Evolutionary conservation across 495 filamentous ascomycete genomes (phyloP).

Genomic region (Parathielavia hyrcaniae): DNA sequence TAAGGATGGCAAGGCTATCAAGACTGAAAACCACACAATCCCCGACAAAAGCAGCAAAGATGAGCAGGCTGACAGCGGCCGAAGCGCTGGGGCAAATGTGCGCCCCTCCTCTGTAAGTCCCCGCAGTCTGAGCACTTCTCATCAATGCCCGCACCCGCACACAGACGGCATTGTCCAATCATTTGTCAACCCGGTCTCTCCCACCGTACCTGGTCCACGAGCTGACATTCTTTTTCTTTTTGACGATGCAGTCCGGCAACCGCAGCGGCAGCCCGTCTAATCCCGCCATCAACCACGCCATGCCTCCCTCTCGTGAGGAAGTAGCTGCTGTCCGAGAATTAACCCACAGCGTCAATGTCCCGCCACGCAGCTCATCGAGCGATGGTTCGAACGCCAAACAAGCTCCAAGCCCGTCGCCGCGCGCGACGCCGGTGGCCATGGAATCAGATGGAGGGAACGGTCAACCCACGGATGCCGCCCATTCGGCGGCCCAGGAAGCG

Average conservation of each 20-base stretch:
- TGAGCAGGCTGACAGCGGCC: constrained; percentile 25
- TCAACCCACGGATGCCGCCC: constrained; percentile 30
- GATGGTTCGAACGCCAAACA: constrained; percentile 58
- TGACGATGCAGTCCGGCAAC: constrained; percentile 41
- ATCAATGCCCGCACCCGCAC: not conserved
- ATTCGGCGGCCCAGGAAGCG: constrained; percentile 28
- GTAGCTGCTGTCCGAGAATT: constrained; percentile 45
- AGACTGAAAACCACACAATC: constrained; percentile 19
- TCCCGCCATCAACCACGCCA: constrained; percentile 48
- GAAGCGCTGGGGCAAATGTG: constrained; percentile 38
- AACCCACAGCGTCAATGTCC: constrained; percentile 56
- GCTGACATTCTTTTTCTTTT: constrained; percentile 33
- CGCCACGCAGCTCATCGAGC: constrained; percentile 60
- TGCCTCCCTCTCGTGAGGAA: constrained; percentile 36
- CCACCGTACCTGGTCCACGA: constrained; percentile 11
- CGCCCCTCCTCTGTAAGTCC: constrained; percentile 42
- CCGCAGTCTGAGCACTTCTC: not conserved
- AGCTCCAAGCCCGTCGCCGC: constrained; percentile 69
- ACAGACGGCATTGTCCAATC: constrained; percentile 35
- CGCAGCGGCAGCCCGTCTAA: constrained; percentile 38
- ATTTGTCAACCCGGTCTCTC: constrained; percentile 23
- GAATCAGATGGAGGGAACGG: constrained; percentile 35
- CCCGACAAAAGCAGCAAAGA: constrained; percentile 27
- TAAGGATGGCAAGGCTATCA: constrained; percentile 33
- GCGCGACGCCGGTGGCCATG: constrained; percentile 75